phyloP scores from a whole-genome alignment of 176 grass and related monocot genomes.

The maize (Zea mays) region Zm-B73-REFERENCE-NAM-5.0 NC_050102.1:85630501-85631000 shows the following conservation, averaged over 20 bases:
- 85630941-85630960: not conserved
- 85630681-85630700: not conserved
- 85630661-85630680: no score
- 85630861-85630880: not conserved
- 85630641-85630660: no score
- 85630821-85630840: not conserved
- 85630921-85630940: not conserved
- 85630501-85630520: no score
- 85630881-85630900: not conserved
- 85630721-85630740: not conserved
- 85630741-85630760: not conserved
- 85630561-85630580: no score
- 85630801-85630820: not conserved
- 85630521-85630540: no score
- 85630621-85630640: no score
- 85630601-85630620: no score
- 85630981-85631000: not conserved
- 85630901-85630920: not conserved
- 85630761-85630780: not conserved
- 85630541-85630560: no score
- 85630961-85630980: not conserved
- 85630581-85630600: no score
- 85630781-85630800: not conserved
- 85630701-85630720: not conserved
- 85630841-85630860: not conserved